Base-by-base conservation (phyloP, 2,329 filamentous ascomycete species). In the Ceratocystis cubensis region DNA sequence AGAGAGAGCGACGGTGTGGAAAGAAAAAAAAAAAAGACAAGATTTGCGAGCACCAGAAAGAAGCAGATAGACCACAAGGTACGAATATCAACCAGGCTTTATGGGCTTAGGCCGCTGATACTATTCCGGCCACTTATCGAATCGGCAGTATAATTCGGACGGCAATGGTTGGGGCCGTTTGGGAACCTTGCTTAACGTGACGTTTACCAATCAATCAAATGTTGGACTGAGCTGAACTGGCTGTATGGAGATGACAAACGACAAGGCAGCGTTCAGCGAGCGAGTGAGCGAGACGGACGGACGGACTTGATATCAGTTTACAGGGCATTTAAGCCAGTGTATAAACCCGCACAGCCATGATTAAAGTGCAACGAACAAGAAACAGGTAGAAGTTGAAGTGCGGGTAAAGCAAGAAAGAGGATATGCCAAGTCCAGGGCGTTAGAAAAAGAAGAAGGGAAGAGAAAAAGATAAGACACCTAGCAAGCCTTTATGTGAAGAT, bases 401-500 rank as follows among this genome's bases (percentile, higher is more conserved):
- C 5, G 30, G 41, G 44, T 22, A 33, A 28, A 59, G 17, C 33
- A 50, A 46, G 44, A 61, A 41, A 64, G 53, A 59, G 10, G 37
- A 61, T 57, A 65, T n/a, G 57, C 63, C 33, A 56, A 64, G 46
- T 61, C 45, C 6, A 59, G 44, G 28, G 41, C 41, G 63, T n/a
- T 22, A 63, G 33, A 56, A 53, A 64, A 57, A 62, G 37, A 17
- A 56, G 63, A 48, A 28, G 7, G 5, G 33, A 41, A 50, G 59
- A 59, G 48, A 41, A 59, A 53, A 56, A 59, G n/a, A 28, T 15
- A 30, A 41, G 37, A 41, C 37, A 41, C 10, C 37, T 5, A 41
- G 37, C 10, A 41, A 41, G 37, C 10, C 37, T 41, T 41, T 41
- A 41, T 41, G 37, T 41, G 37, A 41, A 57, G 28, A 65, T 59